Base-by-base conservation (phyloP, 257 asterid genomes). In the Anisodus acutangulus region DNA sequence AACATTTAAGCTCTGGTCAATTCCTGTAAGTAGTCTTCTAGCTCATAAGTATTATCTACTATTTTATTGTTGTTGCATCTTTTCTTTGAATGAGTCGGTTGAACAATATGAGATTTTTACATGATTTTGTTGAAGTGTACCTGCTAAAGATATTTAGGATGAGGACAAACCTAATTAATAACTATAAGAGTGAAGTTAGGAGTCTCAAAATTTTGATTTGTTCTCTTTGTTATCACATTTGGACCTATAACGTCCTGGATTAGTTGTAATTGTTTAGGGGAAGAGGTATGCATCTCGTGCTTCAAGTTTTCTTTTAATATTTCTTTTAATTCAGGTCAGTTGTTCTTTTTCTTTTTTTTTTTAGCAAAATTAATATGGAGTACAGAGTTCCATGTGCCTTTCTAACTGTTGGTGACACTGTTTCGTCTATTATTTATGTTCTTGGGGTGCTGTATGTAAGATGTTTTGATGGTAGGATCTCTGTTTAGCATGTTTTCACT, bases 31-130 rank as follows among this genome's bases (percentile, higher is more conserved):
- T 53, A 49, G 41, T 49, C 37, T 22, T 31, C 35, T 31, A 31
- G 35, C 35, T 31, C 35, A 31, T 31, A 31, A 31, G 35, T 31
- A 31, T 72, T 49, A 49, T 72, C 8, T 47, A 53, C 81, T 74
- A 49, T 49, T 74, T 22, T 49, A 74, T 74, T 74, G 81, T 19
- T 49, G 19, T 22, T 74, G 39, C 80, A 47, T 59, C 62, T 39
- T 47, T 49, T 74, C 45, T 22, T 74, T 74, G 12, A 72, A 10
- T 22, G 4, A 22, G 62, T 49, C 19, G 49, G 81, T 49, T 74
- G 81, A 74, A 74, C 81, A 74, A 49, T 22, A 74, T 8, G 11
- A 74, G 81, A 74, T 49, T 49, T 74, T 74, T 74, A 74, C 62
- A 53, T 74, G 81, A 74, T 74, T 74, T 26, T 74, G 80, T 74